These are phyloP conservation scores for Ormosia semicastrata DNA, from an alignment of 306 rosid species.

Conservation along the genomic window DNA sequence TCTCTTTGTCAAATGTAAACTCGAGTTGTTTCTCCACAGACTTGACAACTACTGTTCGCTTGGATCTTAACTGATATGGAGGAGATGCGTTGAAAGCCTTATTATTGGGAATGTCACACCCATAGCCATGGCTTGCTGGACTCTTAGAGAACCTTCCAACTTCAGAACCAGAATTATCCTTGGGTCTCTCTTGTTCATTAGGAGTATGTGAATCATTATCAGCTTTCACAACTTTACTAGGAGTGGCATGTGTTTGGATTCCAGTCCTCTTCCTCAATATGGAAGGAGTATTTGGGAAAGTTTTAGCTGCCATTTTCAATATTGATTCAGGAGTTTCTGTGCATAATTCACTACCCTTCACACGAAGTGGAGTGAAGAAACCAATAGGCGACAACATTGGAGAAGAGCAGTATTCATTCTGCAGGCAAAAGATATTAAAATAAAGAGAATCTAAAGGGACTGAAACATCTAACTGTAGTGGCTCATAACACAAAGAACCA, in stretches of 20 bases:
- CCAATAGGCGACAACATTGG: conserved; percentile 54
- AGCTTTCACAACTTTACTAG: conserved; percentile 36
- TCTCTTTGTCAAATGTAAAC: conserved; percentile 71
- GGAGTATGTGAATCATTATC: conserved; percentile 42
- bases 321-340: conserved; percentile 80
- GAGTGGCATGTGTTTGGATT: conserved; percentile 38
- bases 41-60: conserved; percentile 70
- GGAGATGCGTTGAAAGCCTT: conserved; percentile 91
- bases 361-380: conserved; percentile 85
- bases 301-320: conserved; percentile 80
- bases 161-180: conserved; percentile 41
- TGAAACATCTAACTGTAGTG: conserved; percentile 53
- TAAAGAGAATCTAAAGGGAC: conserved; percentile 54
- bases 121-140: conserved; percentile 47
- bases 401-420: conserved; percentile 52
- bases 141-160: conserved; percentile 44
- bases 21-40: conserved; percentile 95
- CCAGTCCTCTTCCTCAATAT: conserved; percentile 67
- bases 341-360: conserved; percentile 49
- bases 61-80: conserved; percentile 83
- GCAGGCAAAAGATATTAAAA: conserved; percentile 40
- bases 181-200: conserved; percentile 36
- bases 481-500: conserved; percentile 79
- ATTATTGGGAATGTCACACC: conserved; percentile 39
- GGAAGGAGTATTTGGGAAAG: conserved; percentile 92